Evolutionary conservation across 2,329 filamentous ascomycete genomes (phyloP).

Genomic region (Colletotrichum sp.): DNA sequence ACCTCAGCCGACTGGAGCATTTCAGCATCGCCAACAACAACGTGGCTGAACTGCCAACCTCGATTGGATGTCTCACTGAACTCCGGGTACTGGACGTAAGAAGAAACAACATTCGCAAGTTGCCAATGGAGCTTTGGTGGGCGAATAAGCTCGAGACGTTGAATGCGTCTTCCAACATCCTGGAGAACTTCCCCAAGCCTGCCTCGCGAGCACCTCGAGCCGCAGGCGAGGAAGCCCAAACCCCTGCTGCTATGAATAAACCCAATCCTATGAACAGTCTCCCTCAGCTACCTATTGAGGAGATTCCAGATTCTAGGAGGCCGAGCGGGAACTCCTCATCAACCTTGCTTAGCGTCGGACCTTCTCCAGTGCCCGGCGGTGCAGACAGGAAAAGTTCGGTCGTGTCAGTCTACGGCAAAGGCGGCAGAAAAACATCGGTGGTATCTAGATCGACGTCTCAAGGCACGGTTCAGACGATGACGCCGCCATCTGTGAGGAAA

Average conservation of each 20-base stretch:
- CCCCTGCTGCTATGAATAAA: slow-evolving; percentile 44
- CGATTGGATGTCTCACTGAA: slow-evolving; percentile 87
- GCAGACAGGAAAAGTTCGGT: slow-evolving; percentile 81
- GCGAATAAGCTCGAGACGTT: slow-evolving; percentile 88
- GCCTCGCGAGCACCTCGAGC: slow-evolving; percentile 71
- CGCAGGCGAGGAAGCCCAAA: slow-evolving; percentile 52
- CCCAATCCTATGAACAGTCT: slow-evolving; percentile 42
- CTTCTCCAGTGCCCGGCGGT: slow-evolving; percentile 67
- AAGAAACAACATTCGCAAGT: slow-evolving; percentile 88
- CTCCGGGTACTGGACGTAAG: slow-evolving; percentile 86
- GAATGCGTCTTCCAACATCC: slow-evolving; percentile 93
- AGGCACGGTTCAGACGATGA: slow-evolving; percentile 52
- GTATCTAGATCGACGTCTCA: slow-evolving; percentile 68
- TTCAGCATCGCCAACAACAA: slow-evolving; percentile 95
- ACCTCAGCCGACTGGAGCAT: slow-evolving; percentile 82
- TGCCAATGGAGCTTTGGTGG: slow-evolving; percentile 96
- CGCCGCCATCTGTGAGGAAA: slow-evolving; percentile 71
- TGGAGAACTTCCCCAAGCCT: slow-evolving; percentile 90
- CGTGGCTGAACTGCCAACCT: slow-evolving; percentile 80
- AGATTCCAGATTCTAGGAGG: slow-evolving; percentile 71
- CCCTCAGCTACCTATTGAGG: slow-evolving; percentile 75
- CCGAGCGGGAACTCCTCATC: slow-evolving; percentile 82
- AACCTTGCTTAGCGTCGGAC: slow-evolving; percentile 76
- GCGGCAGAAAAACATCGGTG: slow-evolving; percentile 84
- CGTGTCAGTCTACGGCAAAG: slow-evolving; percentile 79